These are phyloP conservation scores for Sporormia fimetaria DNA, from an alignment of 495 filamentous ascomycete genomes.

Conservation along the genomic window DNA sequence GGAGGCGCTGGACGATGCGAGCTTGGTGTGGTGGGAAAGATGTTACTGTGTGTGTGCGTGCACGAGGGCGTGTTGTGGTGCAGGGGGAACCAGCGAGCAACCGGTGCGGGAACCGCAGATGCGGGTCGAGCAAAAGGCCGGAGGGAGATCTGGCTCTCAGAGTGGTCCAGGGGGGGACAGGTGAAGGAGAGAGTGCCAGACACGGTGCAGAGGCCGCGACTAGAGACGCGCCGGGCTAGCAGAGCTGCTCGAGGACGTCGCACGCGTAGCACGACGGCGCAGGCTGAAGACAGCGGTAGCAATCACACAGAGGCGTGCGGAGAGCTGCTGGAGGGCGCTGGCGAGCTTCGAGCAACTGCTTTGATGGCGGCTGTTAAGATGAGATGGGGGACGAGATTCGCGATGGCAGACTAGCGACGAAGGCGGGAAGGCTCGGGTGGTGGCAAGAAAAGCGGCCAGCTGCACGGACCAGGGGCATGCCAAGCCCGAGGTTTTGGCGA, in stretches of 20 bases:
- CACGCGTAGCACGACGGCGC: conserved; percentile 23
- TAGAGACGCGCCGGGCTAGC: background rate
- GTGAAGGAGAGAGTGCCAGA: conserved; percentile 3
- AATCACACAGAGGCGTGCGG: background rate
- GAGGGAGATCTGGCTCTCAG: no score
- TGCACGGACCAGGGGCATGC: conserved; percentile 2
- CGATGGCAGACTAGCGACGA: conserved; percentile 19
- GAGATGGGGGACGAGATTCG: conserved; percentile 10
- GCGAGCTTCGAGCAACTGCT: no score
- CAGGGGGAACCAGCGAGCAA: no score
- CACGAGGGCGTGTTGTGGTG: no score
- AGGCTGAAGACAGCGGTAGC: background rate
- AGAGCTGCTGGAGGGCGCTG: background rate
- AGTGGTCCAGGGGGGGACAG: conserved; percentile 1
- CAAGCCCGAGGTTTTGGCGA: background rate
- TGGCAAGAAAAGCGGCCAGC: background rate
- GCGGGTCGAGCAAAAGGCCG: no score
- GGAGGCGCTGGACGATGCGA: background rate
- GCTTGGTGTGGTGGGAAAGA: no score
- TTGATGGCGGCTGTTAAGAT: conserved; percentile 3
- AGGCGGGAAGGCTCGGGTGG: conserved; percentile 20
- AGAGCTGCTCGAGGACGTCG: conserved; percentile 6
- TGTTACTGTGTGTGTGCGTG: no score
- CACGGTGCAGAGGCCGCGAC: background rate
- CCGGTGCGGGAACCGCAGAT: no score